These are phyloP conservation scores for Leishmania turanica DNA, from an alignment of 208 protist species.

Conservation along the genomic window DNA sequence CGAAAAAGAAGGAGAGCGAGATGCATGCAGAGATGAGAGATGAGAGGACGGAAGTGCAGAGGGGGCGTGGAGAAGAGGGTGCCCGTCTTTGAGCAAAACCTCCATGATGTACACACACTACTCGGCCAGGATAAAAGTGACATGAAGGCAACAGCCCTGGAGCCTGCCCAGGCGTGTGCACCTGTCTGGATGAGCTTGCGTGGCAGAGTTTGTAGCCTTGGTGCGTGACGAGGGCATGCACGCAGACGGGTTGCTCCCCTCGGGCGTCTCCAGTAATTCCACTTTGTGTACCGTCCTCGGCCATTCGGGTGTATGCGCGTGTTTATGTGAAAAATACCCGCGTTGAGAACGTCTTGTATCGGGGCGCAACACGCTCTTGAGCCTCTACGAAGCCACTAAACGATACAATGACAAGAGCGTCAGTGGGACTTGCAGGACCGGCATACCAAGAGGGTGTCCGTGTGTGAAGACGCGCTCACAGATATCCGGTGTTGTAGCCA, in stretches of 20 bases:
- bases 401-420: neutral
- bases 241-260: neutral
- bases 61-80: neutral
- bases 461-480: slow-evolving; percentile 27
- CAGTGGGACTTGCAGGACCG: neutral
- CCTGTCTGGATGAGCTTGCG: no score
- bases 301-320: neutral
- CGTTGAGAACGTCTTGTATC: neutral
- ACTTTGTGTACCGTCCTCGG: neutral
- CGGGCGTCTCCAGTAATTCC: neutral
- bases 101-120: no score
- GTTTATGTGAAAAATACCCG: neutral
- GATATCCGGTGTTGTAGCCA: slow-evolving; percentile 87
- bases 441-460: neutral
- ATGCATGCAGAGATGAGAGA: neutral
- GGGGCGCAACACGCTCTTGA: neutral
- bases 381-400: neutral
- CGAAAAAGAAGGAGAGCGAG: neutral
- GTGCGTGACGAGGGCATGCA: neutral
- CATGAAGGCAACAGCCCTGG: neutral
- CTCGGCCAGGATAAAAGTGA: neutral
- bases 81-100: neutral
- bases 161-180: neutral
- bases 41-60: neutral
- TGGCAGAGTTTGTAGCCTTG: neutral